phyloP scores from a whole-genome alignment of 805 yeast genomes.

The Komagataella populi region DNA sequence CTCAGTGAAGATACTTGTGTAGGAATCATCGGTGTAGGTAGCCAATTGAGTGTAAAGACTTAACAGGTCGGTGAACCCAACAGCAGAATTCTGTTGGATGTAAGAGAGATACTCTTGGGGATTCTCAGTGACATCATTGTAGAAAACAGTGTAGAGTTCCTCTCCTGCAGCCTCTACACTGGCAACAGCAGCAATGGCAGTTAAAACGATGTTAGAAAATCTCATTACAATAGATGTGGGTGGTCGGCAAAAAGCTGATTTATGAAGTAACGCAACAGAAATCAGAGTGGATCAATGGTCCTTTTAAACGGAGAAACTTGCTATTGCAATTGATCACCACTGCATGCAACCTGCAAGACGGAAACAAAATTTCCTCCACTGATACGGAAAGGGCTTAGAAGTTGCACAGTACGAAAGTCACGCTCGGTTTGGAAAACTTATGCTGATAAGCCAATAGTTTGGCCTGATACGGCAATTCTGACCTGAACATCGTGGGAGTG shows the following conservation, averaged over 20 bases:
- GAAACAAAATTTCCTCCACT: not conserved
- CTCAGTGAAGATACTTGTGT: conserved; percentile 18
- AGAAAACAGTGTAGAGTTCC: conserved; percentile 21
- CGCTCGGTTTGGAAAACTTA: not conserved
- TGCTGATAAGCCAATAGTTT: no score
- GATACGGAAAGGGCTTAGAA: not conserved
- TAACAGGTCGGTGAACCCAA: conserved; percentile 13
- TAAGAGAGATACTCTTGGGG: conserved; percentile 18
- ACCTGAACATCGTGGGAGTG: no score
- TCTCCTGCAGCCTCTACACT: conserved; percentile 10
- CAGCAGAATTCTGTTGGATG: conserved; percentile 14
- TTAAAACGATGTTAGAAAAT: conserved; percentile 8
- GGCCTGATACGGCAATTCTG: no score
- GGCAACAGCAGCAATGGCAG: conserved; percentile 10
- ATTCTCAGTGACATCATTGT: conserved; percentile 20
- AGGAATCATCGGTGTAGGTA: conserved; percentile 23
- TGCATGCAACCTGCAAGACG: not conserved
- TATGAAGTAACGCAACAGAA: not conserved
- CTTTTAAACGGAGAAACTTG: not conserved
- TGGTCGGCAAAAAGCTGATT: not conserved
- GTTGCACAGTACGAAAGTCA: not conserved
- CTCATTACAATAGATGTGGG: conserved; percentile 9
- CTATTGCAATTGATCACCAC: not conserved
- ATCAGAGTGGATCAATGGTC: not conserved
- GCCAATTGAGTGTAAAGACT: conserved; percentile 12